These are phyloP conservation scores for Nyctanthes arbortristis DNA, from an alignment of 257 asterid species.

Conservation along the genomic window DNA sequence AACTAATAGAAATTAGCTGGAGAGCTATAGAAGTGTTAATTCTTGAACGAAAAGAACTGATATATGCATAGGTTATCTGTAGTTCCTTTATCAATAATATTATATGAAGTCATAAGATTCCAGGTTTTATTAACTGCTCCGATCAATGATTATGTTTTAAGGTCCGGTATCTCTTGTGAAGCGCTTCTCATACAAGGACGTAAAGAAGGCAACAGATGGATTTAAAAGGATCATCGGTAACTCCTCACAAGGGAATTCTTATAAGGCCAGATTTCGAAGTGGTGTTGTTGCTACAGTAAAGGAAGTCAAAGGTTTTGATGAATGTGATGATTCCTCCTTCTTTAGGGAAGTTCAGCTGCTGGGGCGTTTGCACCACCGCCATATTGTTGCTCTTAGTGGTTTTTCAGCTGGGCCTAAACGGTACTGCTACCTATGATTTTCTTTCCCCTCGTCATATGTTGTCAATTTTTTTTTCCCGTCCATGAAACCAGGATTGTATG, in stretches of 20 bases:
- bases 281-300: slow-evolving; percentile 60
- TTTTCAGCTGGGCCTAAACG: slow-evolving; percentile 65
- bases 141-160: slow-evolving; percentile 19
- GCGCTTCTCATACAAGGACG: slow-evolving; percentile 66
- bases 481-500: not conserved
- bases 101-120: too few species aligned
- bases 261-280: slow-evolving; percentile 68
- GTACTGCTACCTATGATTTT: slow-evolving; percentile 34
- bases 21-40: too few species aligned
- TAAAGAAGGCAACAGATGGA: slow-evolving; percentile 90
- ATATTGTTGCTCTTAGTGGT: slow-evolving; percentile 71
- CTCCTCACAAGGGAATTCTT: slow-evolving; percentile 48
- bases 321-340: slow-evolving; percentile 57
- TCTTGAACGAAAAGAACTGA: too few species aligned
- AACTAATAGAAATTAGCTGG: too few species aligned
- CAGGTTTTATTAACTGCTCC: slow-evolving; percentile 11
- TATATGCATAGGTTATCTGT: too few species aligned
- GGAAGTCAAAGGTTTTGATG: slow-evolving; percentile 47
- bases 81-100: too few species aligned
- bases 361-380: slow-evolving; percentile 86
- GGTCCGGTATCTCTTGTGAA: slow-evolving; percentile 59
- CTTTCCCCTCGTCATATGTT: not conserved
- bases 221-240: slow-evolving; percentile 50
- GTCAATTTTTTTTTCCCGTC: not conserved
- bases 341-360: slow-evolving; percentile 56